These are phyloP conservation scores for Calocybe gambosa DNA, from an alignment of 1,284 basidiomycete species.

Conservation along the genomic window DNA sequence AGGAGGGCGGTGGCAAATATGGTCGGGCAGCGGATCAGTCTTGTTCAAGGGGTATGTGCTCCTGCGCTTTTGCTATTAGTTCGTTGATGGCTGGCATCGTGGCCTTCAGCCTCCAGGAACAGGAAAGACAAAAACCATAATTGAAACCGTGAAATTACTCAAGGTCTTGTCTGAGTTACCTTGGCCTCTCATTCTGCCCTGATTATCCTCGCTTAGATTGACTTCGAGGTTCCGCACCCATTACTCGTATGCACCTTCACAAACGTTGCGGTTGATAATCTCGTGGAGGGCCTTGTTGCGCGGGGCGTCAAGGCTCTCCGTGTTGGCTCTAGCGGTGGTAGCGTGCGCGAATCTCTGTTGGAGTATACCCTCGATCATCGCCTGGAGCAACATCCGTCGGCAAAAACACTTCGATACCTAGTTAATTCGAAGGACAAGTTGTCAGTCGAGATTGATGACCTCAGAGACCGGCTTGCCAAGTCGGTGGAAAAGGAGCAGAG, in stretches of 20 bases:
- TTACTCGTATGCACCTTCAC: conserved; percentile 90
- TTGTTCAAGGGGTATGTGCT: conserved; percentile 80
- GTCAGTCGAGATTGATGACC: conserved; percentile 11
- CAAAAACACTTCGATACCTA: conserved; percentile 36
- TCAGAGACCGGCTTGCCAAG: conserved; percentile 11
- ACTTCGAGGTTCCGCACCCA: conserved; percentile 82
- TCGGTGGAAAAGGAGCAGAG: conserved; percentile 5
- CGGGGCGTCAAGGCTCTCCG: conserved; percentile 73
- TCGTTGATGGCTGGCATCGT: conserved; percentile 9
- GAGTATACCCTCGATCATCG: conserved; percentile 63
- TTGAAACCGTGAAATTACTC: conserved; percentile 77
- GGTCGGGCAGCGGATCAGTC: conserved; percentile 71
- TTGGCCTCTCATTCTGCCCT: background rate
- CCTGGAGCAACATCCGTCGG: conserved; percentile 57
- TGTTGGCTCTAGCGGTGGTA: conserved; percentile 62
- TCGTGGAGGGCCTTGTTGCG: conserved; percentile 67
- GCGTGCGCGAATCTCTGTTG: conserved; percentile 52
- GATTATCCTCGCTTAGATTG: conserved; percentile 31
- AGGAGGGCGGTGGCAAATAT: conserved; percentile 81
- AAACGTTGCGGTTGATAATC: conserved; percentile 92
- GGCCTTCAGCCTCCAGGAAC: conserved; percentile 81
- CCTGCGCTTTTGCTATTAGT: conserved; percentile 4
- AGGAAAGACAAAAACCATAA: conserved; percentile 90
- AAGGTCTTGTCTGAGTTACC: conserved; percentile 42
- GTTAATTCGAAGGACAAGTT: conserved; percentile 37